Evolutionary conservation across 1,284 basidiomycete species (phyloP).

Genomic region (Leccinum laetum): DNA sequence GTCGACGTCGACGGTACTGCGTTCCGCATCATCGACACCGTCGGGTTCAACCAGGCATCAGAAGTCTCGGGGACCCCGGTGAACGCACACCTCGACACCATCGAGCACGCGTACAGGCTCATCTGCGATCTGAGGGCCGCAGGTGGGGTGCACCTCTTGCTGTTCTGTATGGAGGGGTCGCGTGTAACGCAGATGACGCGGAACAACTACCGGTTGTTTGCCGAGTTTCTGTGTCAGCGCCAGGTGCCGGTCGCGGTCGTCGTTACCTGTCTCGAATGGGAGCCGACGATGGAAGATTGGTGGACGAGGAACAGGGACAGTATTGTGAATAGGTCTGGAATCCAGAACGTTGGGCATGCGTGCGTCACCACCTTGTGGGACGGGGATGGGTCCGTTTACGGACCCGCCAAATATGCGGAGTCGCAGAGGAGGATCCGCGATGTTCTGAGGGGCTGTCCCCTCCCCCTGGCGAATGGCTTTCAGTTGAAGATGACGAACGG

Average conservation of each 20-base stretch:
- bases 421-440: slow-evolving; percentile 5
- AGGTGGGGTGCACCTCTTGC: slow-evolving; percentile 10
- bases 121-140: not conserved
- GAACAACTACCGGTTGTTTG: slow-evolving; percentile 6
- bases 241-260: slow-evolving; percentile 6
- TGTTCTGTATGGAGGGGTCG: not conserved
- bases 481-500: not conserved
- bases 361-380: not conserved
- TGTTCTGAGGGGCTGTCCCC: not conserved
- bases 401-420: not conserved
- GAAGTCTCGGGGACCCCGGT: not conserved
- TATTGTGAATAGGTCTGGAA: not conserved
- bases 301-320: not conserved
- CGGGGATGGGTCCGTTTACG: not conserved
- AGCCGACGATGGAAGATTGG: slow-evolving; percentile 8
- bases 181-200: not conserved
- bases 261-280: slow-evolving; percentile 1
- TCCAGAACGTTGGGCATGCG: not conserved
- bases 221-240: slow-evolving; percentile 1
- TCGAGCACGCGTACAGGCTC: slow-evolving; percentile 4
- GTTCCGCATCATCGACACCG: slow-evolving; percentile 1
- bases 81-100: not conserved
- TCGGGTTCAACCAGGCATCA: not conserved
- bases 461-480: not conserved
- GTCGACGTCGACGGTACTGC: not conserved